Base-by-base conservation (phyloP, 1,139 yeast genomes). In the Hansenula sp. region DNA sequence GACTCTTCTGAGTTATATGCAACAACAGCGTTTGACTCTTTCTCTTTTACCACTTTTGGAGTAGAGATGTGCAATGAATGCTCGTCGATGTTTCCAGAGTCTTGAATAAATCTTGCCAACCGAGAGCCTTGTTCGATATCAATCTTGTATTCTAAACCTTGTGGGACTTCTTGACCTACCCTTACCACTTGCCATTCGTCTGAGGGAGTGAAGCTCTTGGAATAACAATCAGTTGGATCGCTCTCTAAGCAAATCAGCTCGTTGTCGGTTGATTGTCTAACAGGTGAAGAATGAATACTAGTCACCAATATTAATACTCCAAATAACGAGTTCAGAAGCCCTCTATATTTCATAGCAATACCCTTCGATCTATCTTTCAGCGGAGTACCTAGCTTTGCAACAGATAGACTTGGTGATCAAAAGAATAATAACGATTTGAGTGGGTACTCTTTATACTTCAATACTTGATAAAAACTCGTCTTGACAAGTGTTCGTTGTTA, bases 101-200 rank as follows among this genome's bases (percentile, higher is more conserved):
- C 56, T 19, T 70, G 75, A 57, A 71, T 59, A 10, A 84, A 46
- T 51, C 77, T 84, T 1, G 96, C 96, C 59, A 84, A 87, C 57
- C 72, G 78, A 34, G 66, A 62, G 25, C 84, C 80, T 0, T 90
- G 83, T 25, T 84, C 89, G 44, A 86, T 66, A 60, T 88, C 77
- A 56, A 84, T 59, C 56, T 88, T 70, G 38, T 85, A 80, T 63
- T 89, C 95, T 38, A 89, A 66, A 0, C 96, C 96, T 16, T 76
- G 76, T 1, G 96, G 96, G 8, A 88, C 72, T 15, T 76, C 73
- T 58, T 86, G 95, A 15, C 84, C 87, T 47, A 76, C 81, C 59
- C 68, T 74, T 9, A 90, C 76, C 2, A 59, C 59, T 67, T 83
- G 81, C 95, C 96, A 90, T 53, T 83, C 77, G 3, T 59, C 49